A percentile compares a stretch with the other conserved stretches of the same genome.
Conservation (phyloP, 371 early-diverging fungal genomes). For the Rhizopus arrhizus region DNA sequence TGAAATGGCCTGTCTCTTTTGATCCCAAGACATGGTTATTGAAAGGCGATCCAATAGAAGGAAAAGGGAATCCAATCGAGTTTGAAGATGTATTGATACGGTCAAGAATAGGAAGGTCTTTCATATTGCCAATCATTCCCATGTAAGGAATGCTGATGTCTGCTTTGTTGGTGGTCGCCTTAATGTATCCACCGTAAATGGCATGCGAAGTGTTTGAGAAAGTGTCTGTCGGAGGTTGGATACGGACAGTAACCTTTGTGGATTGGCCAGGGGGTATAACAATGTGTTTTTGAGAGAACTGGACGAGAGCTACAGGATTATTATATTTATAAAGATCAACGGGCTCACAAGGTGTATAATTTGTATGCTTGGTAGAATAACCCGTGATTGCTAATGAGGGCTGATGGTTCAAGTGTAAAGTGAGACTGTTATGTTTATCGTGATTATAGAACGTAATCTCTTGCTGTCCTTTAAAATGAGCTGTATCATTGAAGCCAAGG, state of each 20-base stretch:
- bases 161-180: not conserved
- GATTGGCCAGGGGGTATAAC: constrained; percentile 44
- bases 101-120: constrained; percentile 27
- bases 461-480: constrained; percentile 32
- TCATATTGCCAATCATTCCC: constrained; percentile 39
- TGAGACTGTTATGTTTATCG: constrained; percentile 48
- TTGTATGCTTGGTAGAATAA: constrained; percentile 6
- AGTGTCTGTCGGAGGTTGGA: constrained; percentile 39
- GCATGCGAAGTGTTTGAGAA: constrained; percentile 11
- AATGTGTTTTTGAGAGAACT: constrained; percentile 29
- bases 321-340: constrained; percentile 12
- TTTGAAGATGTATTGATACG: constrained; percentile 4
- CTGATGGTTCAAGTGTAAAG: constrained; percentile 15
- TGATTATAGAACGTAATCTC: constrained; percentile 58
- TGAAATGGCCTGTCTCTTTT: constrained; percentile 9
- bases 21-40: constrained; percentile 7
- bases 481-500: constrained; percentile 68
- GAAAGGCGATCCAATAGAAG: constrained; percentile 22
- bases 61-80: constrained; percentile 19
- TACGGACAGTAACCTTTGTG: constrained; percentile 33
- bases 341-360: constrained; percentile 20
- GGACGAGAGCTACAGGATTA: constrained; percentile 18
- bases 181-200: constrained; percentile 35
- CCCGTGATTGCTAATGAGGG: constrained; percentile 44
- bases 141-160: constrained; percentile 29